These are phyloP conservation scores for Panus rudis DNA, from an alignment of 768 basidiomycete species.

Conservation along the genomic window DNA sequence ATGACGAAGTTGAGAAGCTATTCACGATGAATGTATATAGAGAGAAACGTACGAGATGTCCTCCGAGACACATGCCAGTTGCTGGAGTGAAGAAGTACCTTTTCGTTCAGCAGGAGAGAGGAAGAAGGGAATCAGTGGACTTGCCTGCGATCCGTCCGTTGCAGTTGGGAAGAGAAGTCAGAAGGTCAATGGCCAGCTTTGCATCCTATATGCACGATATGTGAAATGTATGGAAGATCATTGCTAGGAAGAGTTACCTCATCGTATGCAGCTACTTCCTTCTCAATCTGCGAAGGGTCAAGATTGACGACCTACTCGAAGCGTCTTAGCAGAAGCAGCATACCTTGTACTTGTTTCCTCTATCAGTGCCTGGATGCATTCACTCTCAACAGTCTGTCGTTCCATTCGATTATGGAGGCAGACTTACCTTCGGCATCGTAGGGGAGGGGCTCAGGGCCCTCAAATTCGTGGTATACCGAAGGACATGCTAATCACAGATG, in stretches of 20 bases:
- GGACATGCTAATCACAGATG: slow-evolving; percentile 53
- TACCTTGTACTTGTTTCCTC: slow-evolving; percentile 92
- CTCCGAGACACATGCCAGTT: slow-evolving; percentile 89
- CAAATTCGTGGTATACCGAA: slow-evolving; percentile 87
- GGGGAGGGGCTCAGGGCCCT: slow-evolving; percentile 79
- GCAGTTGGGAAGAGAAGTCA: slow-evolving; percentile 70
- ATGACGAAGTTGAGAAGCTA: slow-evolving; percentile 18
- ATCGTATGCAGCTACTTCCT: slow-evolving; percentile 80
- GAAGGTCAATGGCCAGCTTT: slow-evolving; percentile 66
- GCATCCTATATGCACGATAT: slow-evolving; percentile 52
- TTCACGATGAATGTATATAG: slow-evolving; percentile 19
- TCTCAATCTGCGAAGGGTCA: slow-evolving; percentile 60
- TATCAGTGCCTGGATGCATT: slow-evolving; percentile 56
- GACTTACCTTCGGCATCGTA: slow-evolving; percentile 76
- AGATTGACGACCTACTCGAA: background rate
- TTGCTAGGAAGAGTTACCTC: slow-evolving; percentile 42
- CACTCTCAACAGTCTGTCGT: background rate
- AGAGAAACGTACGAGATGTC: slow-evolving; percentile 61
- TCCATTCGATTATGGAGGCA: slow-evolving; percentile 2
- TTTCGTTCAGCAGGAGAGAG: background rate
- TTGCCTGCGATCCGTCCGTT: slow-evolving; percentile 85
- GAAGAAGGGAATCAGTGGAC: slow-evolving; percentile 11
- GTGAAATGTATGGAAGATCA: background rate
- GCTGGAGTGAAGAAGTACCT: slow-evolving; percentile 34
- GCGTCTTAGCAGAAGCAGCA: background rate